These are phyloP conservation scores for Rhododendron henanense DNA, from an alignment of 148 eudicot species.

Conservation along the genomic window DNA sequence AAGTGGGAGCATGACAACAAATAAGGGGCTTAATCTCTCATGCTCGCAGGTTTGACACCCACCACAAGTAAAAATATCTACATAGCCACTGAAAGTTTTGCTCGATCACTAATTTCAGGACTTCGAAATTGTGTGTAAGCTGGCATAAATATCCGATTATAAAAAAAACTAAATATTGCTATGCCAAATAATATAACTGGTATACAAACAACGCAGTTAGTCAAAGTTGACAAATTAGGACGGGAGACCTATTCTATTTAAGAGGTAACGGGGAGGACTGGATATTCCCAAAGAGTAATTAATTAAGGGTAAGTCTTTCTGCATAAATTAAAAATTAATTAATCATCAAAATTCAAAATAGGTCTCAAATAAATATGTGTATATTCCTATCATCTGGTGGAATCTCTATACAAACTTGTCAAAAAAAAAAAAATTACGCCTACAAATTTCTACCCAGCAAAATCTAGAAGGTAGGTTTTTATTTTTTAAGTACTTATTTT, in stretches of 20 bases:
- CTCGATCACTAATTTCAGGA: too few relatives aligned
- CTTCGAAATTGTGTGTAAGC: too few relatives aligned
- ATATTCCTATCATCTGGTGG: background rate
- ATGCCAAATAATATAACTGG: background rate
- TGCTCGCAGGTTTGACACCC: background rate
- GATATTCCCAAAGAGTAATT: background rate
- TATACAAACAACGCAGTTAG: background rate
- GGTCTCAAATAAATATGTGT: background rate
- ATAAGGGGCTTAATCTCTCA: background rate
- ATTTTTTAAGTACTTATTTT: too few relatives aligned
- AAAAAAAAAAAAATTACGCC: background rate
- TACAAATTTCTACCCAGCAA: background rate
- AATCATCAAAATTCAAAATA: background rate
- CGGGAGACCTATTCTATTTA: too few relatives aligned
- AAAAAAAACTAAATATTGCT: background rate
- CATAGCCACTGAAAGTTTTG: too few relatives aligned
- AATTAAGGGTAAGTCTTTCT: background rate
- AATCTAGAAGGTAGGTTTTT: background rate
- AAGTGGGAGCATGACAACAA: background rate
- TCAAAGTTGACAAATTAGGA: background rate
- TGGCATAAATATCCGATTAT: too few relatives aligned
- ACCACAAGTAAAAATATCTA: background rate
- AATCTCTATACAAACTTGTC: background rate
- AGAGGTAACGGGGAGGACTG: background rate
- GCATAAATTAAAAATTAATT: background rate